Conservation (phyloP, 176 grass and related monocot genomes). For the Ampelocalamus luodianensis region DNA sequence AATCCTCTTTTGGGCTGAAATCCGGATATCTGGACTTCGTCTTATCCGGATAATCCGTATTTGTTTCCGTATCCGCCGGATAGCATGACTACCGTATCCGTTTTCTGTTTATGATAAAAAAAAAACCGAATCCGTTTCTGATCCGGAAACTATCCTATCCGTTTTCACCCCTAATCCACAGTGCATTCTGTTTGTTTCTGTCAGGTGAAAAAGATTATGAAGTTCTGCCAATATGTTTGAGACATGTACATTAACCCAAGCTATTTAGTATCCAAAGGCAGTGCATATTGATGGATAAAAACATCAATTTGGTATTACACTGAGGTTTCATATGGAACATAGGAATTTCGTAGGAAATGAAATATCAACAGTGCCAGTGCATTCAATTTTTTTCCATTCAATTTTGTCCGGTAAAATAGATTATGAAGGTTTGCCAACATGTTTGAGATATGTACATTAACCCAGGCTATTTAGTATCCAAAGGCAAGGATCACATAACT, state of each 20-base stretch:
- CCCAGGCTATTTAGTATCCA: conserved; percentile 11
- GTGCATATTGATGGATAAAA: conserved; percentile 6
- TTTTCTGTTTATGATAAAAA: no score
- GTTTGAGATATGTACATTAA: conserved; percentile 20
- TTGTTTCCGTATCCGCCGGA: no score
- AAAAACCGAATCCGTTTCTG: no score
- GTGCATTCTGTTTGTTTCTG: no score
- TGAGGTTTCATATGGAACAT: background rate
- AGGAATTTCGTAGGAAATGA: background rate
- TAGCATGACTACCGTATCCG: no score
- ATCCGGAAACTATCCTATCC: no score
- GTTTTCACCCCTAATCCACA: no score
- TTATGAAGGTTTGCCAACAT: background rate
- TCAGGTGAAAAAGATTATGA: background rate
- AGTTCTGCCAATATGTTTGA: background rate
- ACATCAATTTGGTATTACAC: conserved; percentile 9
- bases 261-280: conserved; percentile 5
- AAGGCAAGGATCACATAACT: no score
- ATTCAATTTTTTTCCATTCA: background rate
- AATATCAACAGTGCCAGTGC: background rate
- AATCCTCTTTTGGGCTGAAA: no score
- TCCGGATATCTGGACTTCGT: no score
- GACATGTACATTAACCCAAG: conserved; percentile 15
- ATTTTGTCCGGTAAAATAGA: background rate
- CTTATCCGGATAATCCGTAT: no score